Evolutionary conservation across 257 asterid genomes (phyloP).

Genomic region (Plantago major): DNA sequence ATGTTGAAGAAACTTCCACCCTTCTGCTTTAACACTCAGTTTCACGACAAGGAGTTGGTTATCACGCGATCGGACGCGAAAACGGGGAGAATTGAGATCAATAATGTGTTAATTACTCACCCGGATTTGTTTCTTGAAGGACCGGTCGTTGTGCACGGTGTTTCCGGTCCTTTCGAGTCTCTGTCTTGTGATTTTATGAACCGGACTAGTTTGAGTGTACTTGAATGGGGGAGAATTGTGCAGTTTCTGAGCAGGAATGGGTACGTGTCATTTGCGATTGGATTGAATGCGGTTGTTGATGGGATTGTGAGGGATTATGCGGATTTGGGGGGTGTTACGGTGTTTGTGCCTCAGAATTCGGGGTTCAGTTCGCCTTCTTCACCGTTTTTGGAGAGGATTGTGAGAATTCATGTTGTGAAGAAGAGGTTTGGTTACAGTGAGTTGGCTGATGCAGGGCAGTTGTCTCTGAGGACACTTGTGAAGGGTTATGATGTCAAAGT

Average conservation of each 20-base stretch:
- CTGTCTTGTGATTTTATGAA: conserved; percentile 22
- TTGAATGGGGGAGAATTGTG: conserved; percentile 45
- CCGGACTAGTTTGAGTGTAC: not conserved
- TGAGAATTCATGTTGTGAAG: conserved; percentile 58
- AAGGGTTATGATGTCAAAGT: conserved; percentile 33
- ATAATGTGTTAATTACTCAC: conserved; percentile 50
- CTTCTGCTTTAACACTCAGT: conserved; percentile 48
- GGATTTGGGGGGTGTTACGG: conserved; percentile 37
- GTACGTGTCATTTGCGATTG: conserved; percentile 57
- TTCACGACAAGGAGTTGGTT: conserved; percentile 18
- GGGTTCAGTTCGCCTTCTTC: conserved; percentile 44
- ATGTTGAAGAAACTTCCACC: conserved; percentile 42
- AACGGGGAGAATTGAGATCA: conserved; percentile 38
- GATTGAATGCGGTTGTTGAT: conserved; percentile 50
- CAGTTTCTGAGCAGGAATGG: conserved; percentile 46
- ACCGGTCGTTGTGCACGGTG: conserved; percentile 58
- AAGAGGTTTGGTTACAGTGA: conserved; percentile 30
- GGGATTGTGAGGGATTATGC: conserved; percentile 34
- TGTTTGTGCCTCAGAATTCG: conserved; percentile 58
- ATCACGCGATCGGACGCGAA: conserved; percentile 36
- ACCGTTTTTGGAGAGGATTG: conserved; percentile 43
- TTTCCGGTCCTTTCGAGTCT: conserved; percentile 38
- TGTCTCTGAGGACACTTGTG: conserved; percentile 39
- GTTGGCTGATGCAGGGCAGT: conserved; percentile 28
- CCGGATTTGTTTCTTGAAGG: conserved; percentile 63